Percentiles rank a stretch among this genome's conserved stretches.
These are phyloP conservation scores for Alternaria arbusti DNA, from an alignment of 2,329 filamentous ascomycete genomes.

Conservation along the genomic window DNA sequence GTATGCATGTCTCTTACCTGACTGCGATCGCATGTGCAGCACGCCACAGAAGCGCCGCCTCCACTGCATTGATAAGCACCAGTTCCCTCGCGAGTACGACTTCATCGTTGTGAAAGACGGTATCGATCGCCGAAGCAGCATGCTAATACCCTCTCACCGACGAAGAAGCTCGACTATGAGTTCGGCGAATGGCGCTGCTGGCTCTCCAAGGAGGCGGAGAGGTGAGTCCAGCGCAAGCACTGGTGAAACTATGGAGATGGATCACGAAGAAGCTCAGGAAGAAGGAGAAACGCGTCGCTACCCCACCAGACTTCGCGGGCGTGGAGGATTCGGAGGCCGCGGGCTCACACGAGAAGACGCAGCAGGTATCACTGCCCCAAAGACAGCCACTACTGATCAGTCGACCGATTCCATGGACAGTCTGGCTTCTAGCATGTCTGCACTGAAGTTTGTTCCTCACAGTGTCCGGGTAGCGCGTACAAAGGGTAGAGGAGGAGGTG, in stretches of 20 bases:
- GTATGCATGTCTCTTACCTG: conserved; percentile 90
- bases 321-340: conserved; percentile 38
- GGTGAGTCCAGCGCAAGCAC: conserved; percentile 28
- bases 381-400: neutral
- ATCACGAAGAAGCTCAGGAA: conserved; percentile 11
- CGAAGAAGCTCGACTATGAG: conserved; percentile 39
- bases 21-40: conserved; percentile 82
- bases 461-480: conserved; percentile 33
- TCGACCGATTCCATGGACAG: conserved; percentile 65
- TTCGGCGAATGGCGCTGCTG: conserved; percentile 10
- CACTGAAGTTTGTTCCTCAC: conserved; percentile 72
- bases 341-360: conserved; percentile 11
- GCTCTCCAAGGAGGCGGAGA: conserved; percentile 14
- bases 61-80: conserved; percentile 93
- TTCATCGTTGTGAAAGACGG: conserved; percentile 78
- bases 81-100: conserved; percentile 70
- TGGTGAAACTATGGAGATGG: conserved; percentile 33
- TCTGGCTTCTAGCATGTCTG: conserved; percentile 71
- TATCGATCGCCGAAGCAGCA: conserved; percentile 82
- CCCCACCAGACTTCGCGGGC: conserved; percentile 34
- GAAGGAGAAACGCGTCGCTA: conserved; percentile 19
- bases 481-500: conserved; percentile 22
- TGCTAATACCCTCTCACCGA: conserved; percentile 63
- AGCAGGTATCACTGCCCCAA: neutral
- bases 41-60: conserved; percentile 83